A percentile compares a stretch with the other conserved stretches of the same genome.
phyloP scores from a whole-genome alignment of 805 yeast species.

The Kazachstania kunashirensis region DNA sequence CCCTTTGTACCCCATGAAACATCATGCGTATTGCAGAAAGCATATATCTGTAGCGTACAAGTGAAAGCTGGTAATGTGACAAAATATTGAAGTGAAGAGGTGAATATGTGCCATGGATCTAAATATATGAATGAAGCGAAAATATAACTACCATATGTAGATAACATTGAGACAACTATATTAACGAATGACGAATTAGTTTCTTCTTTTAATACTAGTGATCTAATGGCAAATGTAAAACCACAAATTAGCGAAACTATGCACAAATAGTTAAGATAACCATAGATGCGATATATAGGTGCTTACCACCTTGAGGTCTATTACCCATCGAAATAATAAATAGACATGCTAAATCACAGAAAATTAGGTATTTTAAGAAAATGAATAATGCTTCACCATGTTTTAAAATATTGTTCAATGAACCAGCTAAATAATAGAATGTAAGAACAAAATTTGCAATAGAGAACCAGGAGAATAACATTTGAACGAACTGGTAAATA shows the following conservation, averaged over 20 bases:
- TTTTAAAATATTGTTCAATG: conserved; percentile 48
- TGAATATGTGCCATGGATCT: conserved; percentile 94
- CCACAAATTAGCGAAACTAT: conserved; percentile 71
- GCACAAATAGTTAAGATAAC: conserved; percentile 70
- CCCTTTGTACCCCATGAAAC: conserved; percentile 97
- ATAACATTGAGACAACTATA: conserved; percentile 71
- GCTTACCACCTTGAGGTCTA: conserved; percentile 92
- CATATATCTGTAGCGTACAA: conserved; percentile 87
- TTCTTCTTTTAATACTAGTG: conserved; percentile 34
- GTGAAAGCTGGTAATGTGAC: conserved; percentile 84
- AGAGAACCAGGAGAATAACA: conserved; percentile 85
- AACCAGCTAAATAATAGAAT: conserved; percentile 86
- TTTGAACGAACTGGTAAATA: conserved; percentile 70
- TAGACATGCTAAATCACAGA: conserved; percentile 76
- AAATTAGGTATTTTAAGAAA: conserved; percentile 73
- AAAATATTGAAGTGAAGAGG: conserved; percentile 83
- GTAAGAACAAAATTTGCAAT: conserved; percentile 86
- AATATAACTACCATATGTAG: conserved; percentile 85
- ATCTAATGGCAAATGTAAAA: conserved; percentile 58
- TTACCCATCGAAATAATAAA: conserved; percentile 93
- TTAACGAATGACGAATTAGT: conserved; percentile 52
- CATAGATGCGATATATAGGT: conserved; percentile 64
- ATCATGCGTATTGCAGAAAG: conserved; percentile 96
- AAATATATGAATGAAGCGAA: conserved; percentile 74
- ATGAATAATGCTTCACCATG: conserved; percentile 77